Percentiles rank a stretch among this genome's conserved stretches.
These are phyloP conservation scores for Trichoderma sp. DNA, from an alignment of 2,329 filamentous ascomycete species.

Conservation along the genomic window DNA sequence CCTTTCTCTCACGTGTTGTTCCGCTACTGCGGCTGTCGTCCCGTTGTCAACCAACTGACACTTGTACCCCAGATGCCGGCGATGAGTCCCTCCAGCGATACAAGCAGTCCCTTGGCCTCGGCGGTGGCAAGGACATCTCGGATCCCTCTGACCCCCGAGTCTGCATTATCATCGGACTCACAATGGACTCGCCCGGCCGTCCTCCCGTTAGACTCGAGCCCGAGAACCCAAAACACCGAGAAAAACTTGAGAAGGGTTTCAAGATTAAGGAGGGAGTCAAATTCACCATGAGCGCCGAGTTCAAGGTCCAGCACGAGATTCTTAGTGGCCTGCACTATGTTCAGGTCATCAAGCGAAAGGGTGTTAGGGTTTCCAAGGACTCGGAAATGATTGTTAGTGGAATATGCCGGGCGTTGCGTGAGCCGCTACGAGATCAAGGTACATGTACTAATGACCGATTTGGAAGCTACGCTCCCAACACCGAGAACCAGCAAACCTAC, in stretches of 20 bases:
- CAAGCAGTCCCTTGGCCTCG: slow-evolving; percentile 93
- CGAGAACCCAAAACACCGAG: slow-evolving; percentile 54
- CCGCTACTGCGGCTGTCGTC: neutral
- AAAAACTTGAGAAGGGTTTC: slow-evolving; percentile 83
- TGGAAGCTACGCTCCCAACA: slow-evolving; percentile 91
- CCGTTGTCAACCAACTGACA: neutral
- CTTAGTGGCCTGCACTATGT: slow-evolving; percentile 94
- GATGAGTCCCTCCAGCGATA: slow-evolving; percentile 97
- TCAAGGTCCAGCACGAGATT: slow-evolving; percentile 97
- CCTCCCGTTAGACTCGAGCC: neutral
- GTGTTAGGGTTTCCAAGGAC: slow-evolving; percentile 84
- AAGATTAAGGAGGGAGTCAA: slow-evolving; percentile 93
- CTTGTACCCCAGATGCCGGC: slow-evolving; percentile 53
- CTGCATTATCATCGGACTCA: slow-evolving; percentile 80
- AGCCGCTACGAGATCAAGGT: neutral
- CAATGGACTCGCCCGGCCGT: slow-evolving; percentile 82
- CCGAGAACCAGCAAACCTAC: slow-evolving; percentile 80
- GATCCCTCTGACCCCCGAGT: slow-evolving; percentile 82
- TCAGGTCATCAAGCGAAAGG: slow-evolving; percentile 89
- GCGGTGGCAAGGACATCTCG: slow-evolving; percentile 69
- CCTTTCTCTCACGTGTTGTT: neutral
- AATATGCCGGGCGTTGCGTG: neutral
- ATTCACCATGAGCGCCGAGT: slow-evolving; percentile 92
- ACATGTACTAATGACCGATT: slow-evolving; percentile 29
- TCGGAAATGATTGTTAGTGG: slow-evolving; percentile 92